These are phyloP conservation scores for Dictyostelium gargantuum DNA, from an alignment of 208 protist genomes.

Conservation along the genomic window DNA sequence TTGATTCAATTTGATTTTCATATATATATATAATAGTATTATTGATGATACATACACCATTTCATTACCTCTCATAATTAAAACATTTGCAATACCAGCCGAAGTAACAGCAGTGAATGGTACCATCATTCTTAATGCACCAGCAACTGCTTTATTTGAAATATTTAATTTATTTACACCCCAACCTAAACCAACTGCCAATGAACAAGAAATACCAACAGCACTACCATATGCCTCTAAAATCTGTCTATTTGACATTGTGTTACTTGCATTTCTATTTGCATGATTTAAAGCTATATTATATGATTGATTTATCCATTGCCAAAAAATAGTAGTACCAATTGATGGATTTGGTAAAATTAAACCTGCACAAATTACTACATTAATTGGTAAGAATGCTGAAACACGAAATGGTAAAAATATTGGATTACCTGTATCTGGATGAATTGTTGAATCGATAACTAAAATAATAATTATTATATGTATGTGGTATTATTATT, in stretches of 20 bases:
- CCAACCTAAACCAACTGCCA: slow-evolving; percentile 66
- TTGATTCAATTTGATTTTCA: not conserved
- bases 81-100: slow-evolving; percentile 90
- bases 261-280: slow-evolving; percentile 92
- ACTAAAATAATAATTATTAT: slow-evolving; percentile 27
- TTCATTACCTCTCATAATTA: slow-evolving; percentile 90
- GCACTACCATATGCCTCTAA: slow-evolving; percentile 75
- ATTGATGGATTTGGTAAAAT: slow-evolving; percentile 82
- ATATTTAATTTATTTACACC: slow-evolving; percentile 51
- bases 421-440: slow-evolving; percentile 91
- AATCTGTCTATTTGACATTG: slow-evolving; percentile 87
- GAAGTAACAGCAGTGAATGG: slow-evolving; percentile 88
- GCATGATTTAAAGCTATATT: slow-evolving; percentile 94
- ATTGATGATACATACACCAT: slow-evolving; percentile 75
- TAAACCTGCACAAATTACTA: slow-evolving; percentile 91
- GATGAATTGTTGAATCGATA: slow-evolving; percentile 91
- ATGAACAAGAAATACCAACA: slow-evolving; percentile 66
- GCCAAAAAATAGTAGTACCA: slow-evolving; percentile 88
- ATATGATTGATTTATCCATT: slow-evolving; percentile 94
- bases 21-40: not conserved
- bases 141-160: not conserved
- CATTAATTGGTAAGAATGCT: slow-evolving; percentile 93
- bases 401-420: slow-evolving; percentile 91
- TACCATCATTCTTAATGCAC: slow-evolving; percentile 79
- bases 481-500: not conserved